phyloP scores from a whole-genome alignment of 495 filamentous ascomycete genomes.

The Ramalina intermedia region DNA sequence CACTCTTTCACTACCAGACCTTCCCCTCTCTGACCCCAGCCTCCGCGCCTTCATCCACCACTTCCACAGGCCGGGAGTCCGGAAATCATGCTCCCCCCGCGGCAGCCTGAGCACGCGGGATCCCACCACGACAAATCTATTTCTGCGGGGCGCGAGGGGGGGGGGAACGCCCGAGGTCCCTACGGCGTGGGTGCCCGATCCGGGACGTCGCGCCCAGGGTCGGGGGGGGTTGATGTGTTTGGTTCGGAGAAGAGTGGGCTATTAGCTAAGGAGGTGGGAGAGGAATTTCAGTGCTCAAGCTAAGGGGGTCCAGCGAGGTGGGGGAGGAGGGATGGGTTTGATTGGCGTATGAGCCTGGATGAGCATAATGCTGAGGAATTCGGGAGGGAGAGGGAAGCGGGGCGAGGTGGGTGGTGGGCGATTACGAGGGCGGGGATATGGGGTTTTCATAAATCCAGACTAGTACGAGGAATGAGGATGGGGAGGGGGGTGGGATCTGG shows the following conservation, averaged over 20 bases:
- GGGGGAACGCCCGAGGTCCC: slow-evolving; percentile 30
- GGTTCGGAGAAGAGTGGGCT: slow-evolving; percentile 21
- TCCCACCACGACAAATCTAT: slow-evolving; percentile 38
- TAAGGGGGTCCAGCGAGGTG: slow-evolving; percentile 7
- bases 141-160: slow-evolving; percentile 19
- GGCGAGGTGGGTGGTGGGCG: slow-evolving; percentile 29
- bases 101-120: slow-evolving; percentile 20
- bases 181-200: slow-evolving; percentile 36
- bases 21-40: slow-evolving; percentile 22
- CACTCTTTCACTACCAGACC: background rate
- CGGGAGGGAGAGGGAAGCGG: background rate
- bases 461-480: slow-evolving; percentile 41
- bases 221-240: slow-evolving; percentile 36
- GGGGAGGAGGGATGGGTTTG: slow-evolving; percentile 14
- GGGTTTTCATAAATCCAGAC: slow-evolving; percentile 39
- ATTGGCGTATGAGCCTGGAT: slow-evolving; percentile 14
- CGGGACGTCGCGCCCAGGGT: slow-evolving; percentile 27
- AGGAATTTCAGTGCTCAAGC: slow-evolving; percentile 11
- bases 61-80: slow-evolving; percentile 37
- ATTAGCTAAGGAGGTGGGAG: slow-evolving; percentile 12
- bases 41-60: slow-evolving; percentile 34
- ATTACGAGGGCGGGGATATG: slow-evolving; percentile 41
- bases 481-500: slow-evolving; percentile 37
- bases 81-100: slow-evolving; percentile 31
- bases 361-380: background rate